phyloP scores from a whole-genome alignment of 345 rosid species.

The Rubroshorea leprosula region DNA sequence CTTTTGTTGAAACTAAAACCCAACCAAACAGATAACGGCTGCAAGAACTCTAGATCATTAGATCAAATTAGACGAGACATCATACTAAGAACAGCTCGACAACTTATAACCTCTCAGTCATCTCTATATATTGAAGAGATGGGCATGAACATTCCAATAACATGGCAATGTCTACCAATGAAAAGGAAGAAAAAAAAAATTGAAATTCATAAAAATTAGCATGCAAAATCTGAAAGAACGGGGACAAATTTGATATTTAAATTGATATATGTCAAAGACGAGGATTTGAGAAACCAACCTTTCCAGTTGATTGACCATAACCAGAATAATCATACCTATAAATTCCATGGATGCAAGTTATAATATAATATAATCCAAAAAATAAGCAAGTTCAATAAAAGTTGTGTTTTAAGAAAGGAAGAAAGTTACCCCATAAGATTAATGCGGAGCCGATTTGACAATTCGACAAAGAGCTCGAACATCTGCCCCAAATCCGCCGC shows the following conservation, averaged over 20 bases:
- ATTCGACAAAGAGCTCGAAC: constrained; percentile 86
- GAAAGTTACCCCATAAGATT: constrained; percentile 82
- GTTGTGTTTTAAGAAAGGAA: no score
- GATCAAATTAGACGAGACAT: background rate
- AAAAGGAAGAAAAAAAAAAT: background rate
- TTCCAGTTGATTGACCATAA: constrained; percentile 91
- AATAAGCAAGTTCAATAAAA: background rate
- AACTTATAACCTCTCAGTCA: background rate
- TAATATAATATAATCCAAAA: constrained; percentile 1
- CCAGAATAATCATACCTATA: constrained; percentile 94
- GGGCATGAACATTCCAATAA: background rate
- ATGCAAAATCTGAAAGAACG: no score
- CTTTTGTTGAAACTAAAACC: background rate
- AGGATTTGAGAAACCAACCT: constrained; percentile 41
- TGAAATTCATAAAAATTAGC: background rate
- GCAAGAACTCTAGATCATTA: background rate
- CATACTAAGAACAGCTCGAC: background rate
- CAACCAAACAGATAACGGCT: background rate
- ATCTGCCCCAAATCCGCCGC: constrained; percentile 97
- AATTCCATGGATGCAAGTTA: constrained; percentile 18
- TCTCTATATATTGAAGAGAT: background rate
- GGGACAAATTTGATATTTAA: background rate
- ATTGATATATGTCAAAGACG: background rate
- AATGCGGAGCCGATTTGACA: constrained; percentile 73
- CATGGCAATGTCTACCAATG: background rate